These are phyloP conservation scores for Penicillium sp. DNA, from an alignment of 2,329 filamentous ascomycete genomes.

Conservation along the genomic window DNA sequence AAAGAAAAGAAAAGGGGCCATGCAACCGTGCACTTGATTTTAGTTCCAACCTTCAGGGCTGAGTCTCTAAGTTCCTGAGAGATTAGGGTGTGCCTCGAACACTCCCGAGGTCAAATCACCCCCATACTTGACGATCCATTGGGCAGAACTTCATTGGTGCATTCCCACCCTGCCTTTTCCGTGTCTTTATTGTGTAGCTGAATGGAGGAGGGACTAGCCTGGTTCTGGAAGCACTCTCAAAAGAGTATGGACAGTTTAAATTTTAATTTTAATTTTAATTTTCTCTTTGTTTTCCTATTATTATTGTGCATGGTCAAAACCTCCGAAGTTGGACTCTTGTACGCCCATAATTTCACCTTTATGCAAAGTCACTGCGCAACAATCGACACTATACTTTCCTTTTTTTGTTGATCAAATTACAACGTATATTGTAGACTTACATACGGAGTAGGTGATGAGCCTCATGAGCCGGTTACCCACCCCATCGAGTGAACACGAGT, in stretches of 20 bases:
- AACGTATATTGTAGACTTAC: neutral
- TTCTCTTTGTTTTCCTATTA: neutral
- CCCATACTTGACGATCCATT: neutral
- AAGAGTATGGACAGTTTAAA: constrained; percentile 4
- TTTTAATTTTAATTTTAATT: neutral
- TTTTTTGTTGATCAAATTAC: neutral
- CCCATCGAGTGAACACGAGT: neutral
- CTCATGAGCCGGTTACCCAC: constrained; percentile 17
- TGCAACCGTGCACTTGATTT: constrained; percentile 14
- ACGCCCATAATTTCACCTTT: constrained; percentile 5
- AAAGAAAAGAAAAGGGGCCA: constrained; percentile 5
- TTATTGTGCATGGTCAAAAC: neutral
- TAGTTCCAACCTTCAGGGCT: constrained; percentile 26
- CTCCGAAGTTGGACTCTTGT: constrained; percentile 3
- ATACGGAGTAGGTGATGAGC: constrained; percentile 10
- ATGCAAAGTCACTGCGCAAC: constrained; percentile 19
- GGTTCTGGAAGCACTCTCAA: constrained; percentile 19
- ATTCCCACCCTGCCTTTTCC: neutral
- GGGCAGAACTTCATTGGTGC: neutral
- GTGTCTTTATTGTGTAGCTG: neutral
- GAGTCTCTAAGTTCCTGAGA: constrained; percentile 10
- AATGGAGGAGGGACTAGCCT: constrained; percentile 16
- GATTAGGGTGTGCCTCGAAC: neutral
- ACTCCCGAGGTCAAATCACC: neutral
- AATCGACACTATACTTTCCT: constrained; percentile 1